These are phyloP conservation scores for Hypoxylon sp. DNA, from an alignment of 2,329 filamentous ascomycete genomes.

Conservation along the genomic window DNA sequence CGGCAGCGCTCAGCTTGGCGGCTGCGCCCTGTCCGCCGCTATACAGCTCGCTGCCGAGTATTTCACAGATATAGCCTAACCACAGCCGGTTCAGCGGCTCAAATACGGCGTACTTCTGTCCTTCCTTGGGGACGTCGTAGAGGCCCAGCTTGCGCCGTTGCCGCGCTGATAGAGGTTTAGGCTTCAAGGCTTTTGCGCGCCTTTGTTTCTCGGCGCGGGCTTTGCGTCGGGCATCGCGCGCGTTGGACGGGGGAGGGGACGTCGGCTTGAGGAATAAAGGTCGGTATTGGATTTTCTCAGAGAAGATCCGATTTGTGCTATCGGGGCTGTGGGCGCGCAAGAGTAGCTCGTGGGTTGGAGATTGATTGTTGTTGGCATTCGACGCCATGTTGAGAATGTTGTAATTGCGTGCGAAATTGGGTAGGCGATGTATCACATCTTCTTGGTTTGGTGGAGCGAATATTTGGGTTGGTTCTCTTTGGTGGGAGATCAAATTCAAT, in stretches of 20 bases:
- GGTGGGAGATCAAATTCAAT: neutral
- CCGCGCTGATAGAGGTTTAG: conserved; percentile 81
- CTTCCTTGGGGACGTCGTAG: conserved; percentile 78
- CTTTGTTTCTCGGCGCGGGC: conserved; percentile 57
- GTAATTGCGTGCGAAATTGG: neutral
- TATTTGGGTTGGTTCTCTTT: neutral
- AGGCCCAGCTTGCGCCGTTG: conserved; percentile 81
- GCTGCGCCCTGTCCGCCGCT: conserved; percentile 72
- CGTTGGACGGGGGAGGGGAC: conserved; percentile 74
- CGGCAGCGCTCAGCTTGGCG: conserved; percentile 84
- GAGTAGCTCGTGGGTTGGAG: conserved; percentile 76
- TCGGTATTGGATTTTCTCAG: conserved; percentile 86
- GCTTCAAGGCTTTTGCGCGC: conserved; percentile 64
- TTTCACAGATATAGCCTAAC: conserved; percentile 86
- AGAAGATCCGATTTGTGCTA: conserved; percentile 78
- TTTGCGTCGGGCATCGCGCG: conserved; percentile 68
- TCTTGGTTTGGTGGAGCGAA: conserved; percentile 2
- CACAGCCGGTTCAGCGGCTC: conserved; percentile 83
- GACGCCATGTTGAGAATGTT: conserved; percentile 54
- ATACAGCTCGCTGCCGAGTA: conserved; percentile 75
- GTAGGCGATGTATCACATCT: conserved; percentile 6
- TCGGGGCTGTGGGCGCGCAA: conserved; percentile 83
- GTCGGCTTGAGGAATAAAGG: conserved; percentile 84
- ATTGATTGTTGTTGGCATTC: conserved; percentile 48
- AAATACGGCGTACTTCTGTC: conserved; percentile 82